Conservation (phyloP, 257 asterid species). For the Solanum infundibuliforme region DNA sequence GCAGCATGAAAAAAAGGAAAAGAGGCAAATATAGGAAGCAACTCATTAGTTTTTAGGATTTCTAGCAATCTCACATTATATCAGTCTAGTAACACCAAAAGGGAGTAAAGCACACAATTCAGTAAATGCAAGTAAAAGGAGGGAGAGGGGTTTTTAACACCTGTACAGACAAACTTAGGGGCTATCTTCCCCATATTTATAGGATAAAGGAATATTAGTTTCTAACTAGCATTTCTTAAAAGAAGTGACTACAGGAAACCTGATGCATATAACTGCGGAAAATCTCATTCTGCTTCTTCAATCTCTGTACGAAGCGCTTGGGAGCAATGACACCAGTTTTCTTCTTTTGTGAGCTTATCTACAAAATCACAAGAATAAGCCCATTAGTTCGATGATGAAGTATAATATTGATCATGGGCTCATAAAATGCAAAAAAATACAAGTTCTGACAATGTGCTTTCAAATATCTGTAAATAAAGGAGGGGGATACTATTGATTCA, state of each 20-base stretch:
- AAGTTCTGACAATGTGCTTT: background rate
- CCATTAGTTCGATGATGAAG: background rate
- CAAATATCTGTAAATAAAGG: background rate
- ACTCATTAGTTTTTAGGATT: background rate
- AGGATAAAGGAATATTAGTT: background rate
- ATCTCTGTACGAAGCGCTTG: conserved; percentile 83
- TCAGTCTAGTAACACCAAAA: background rate
- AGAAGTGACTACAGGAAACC: conserved; percentile 30
- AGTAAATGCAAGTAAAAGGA: background rate
- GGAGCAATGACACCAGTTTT: conserved; percentile 92
- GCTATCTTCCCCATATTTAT: background rate
- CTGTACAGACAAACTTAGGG: background rate
- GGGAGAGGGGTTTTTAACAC: background rate
- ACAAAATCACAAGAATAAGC: conserved; percentile 14
- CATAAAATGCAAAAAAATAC: background rate
- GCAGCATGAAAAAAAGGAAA: background rate
- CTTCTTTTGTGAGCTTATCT: conserved; percentile 87
- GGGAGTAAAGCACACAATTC: background rate
- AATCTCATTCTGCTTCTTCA: conserved; percentile 80
- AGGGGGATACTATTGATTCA: background rate
- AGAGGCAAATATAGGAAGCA: background rate
- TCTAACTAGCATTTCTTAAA: background rate
- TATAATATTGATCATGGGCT: background rate
- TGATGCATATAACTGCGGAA: conserved; percentile 97
- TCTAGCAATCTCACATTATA: background rate